Evolutionary conservation across 768 basidiomycete species (phyloP).

Genomic region (Lentinula boryana): DNA sequence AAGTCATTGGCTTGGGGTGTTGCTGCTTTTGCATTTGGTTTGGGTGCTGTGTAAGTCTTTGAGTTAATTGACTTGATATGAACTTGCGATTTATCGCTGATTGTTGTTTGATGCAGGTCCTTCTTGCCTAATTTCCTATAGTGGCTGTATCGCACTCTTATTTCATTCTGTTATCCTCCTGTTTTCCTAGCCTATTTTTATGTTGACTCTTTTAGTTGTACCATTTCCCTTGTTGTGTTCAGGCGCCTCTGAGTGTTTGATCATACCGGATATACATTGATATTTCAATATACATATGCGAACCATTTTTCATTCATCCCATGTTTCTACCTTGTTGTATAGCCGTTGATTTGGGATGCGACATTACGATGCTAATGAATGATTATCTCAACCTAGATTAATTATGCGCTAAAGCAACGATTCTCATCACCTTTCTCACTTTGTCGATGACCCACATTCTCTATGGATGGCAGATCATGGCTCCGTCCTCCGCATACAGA

Average conservation of each 20-base stretch:
- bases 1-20: slow-evolving; percentile 82
- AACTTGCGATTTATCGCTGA: background rate
- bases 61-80: background rate
- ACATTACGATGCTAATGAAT: background rate
- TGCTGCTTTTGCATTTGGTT: slow-evolving; percentile 76
- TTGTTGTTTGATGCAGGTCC: slow-evolving; percentile 28
- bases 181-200: slow-evolving; percentile 9
- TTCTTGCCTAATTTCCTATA: slow-evolving; percentile 61
- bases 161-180: slow-evolving; percentile 10
- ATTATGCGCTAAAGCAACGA: background rate
- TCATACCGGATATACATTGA: background rate
- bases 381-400: background rate
- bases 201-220: background rate
- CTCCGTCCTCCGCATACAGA: slow-evolving; percentile 49
- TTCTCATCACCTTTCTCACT: background rate
- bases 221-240: background rate
- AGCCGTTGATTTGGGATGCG: background rate
- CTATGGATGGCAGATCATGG: slow-evolving; percentile 37
- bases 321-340: background rate
- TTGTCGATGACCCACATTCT: background rate
- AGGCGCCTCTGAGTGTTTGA: background rate
- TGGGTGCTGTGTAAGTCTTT: slow-evolving; percentile 71
- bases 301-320: background rate
- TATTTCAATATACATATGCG: background rate
- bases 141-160: slow-evolving; percentile 10